Base-by-base conservation (phyloP, 176 grass and related monocot genomes). In the Carex parvula region DNA sequence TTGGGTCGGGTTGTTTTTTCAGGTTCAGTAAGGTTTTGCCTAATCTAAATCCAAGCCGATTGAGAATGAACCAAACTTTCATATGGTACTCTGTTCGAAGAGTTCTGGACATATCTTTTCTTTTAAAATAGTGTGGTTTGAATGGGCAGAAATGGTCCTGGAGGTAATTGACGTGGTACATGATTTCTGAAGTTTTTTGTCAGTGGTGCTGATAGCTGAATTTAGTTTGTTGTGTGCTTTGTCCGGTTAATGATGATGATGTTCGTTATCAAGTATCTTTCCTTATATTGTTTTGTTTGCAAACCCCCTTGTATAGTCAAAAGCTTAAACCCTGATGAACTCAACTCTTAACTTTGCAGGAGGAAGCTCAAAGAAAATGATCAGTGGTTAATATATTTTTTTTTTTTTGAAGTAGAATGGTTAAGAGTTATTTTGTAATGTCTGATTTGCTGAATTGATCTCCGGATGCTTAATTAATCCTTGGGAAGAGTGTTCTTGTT, bases 361-460 rank as follows among this genome's bases (percentile, higher is more conserved):
- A 82, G 62, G 80, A 67, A 67, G 61, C 80, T 82, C 60, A 20
- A 11, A 82, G 80, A 54, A 82, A 65, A 63, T 80, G 62, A 67
- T 3, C 32, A 64, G 3, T 18, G 4, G 39, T 63, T 57, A 32
- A 59, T n/a, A n/a, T n/a, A n/a, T n/a, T n/a, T n/a, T 48, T 10
- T 48, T 1, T 46, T 48, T 10, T 48, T 48, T 48, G 7, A 48
- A 48, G 44, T 48, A 50, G 46, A 64, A 3, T 32, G 4, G 60
- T 63, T 57, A 56, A 59, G 39, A 76, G 13, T 76, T 76, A 24
- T 55, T 76, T 76, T 8, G 48, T 76, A 20, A 55, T 76, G 70
- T 73, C 1, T 18, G 8, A 30, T 54, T 76, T 26, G 6, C 24
- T 50, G 46, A 3, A 15, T 16, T 30, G 20, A 14, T 20, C 48